Base-by-base conservation (phyloP, 306 rosid species). In the Acacia melanoxylon region DNA sequence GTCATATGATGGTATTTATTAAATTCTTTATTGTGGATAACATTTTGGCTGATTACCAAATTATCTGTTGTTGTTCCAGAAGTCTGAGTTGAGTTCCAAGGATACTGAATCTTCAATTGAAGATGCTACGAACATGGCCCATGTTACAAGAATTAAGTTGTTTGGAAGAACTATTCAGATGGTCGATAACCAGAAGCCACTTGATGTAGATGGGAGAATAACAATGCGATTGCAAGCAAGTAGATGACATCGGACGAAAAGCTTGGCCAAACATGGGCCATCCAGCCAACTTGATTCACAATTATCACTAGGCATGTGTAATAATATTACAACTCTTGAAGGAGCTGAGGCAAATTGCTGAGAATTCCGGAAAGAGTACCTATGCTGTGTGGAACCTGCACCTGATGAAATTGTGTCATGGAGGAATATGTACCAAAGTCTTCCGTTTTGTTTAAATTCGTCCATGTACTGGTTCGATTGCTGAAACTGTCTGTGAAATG, bases 161-260 rank as follows among this genome's bases (percentile, higher is more conserved):
- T 95, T 95, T 82, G 99, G 99, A 74, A 91, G 88, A 83, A 92
- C 91, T 48, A 86, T 95, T 63, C 82, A 81, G 63, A 81, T 92
- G 68, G 44, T 81, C 17, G 97, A 77, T 61, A 33, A 45, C 69
- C 87, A 74, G 80, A 86, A 68, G 80, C 75, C 85, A 65, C 41
- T 79, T 44, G 69, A 79, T 52, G 37, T 76, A 29, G 84, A 71
- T 52, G 80, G 82, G 86, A 85, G 78, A 83, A 68, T 22, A 44
- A 24, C 37, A 83, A 80, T 75, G 65, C 79, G n/a, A 24, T 49
- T n/a, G 52, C 84, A 77, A 63, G 66, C 3, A 86, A 83, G 78
- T 58, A 22, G 74, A 83, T 44, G 44, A 29, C 78, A 62, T 52
- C 48, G 85, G 70, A 77, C 16, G 90, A 87, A 67, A 86, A 80